Conservation (phyloP, 345 rosid genomes). For the Microcos paniculata region DNA sequence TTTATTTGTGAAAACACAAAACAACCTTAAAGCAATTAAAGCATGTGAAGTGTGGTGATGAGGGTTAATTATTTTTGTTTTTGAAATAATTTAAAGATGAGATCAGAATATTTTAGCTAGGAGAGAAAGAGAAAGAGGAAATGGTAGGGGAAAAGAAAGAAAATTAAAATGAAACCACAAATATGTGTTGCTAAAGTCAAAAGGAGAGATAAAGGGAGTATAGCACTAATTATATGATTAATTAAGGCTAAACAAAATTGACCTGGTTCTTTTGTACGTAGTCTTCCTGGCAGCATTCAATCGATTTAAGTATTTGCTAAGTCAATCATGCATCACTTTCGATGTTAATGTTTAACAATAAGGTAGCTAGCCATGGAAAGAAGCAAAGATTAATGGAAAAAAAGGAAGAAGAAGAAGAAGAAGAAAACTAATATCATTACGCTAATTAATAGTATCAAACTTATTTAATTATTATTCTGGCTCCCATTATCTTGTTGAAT, state of each 20-base stretch:
- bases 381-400: neutral
- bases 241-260: conserved; percentile 12
- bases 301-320: neutral
- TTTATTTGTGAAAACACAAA: too few species aligned
- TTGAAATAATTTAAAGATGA: too few species aligned
- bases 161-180: neutral
- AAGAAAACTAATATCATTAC: neutral
- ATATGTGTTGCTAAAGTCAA: conserved; percentile 5
- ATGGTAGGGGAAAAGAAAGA: neutral
- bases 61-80: too few species aligned
- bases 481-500: neutral
- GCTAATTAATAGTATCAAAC: neutral
- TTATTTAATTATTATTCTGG: neutral
- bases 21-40: too few species aligned
- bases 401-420: neutral
- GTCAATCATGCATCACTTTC: neutral
- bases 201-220: neutral
- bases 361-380: neutral
- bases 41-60: too few species aligned
- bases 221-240: neutral
- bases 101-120: too few species aligned
- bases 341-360: neutral
- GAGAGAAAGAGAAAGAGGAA: neutral
- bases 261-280: neutral
- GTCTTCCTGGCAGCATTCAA: neutral